Evolutionary conservation across 179 eudicot species (phyloP), one percentile per base, ranked within the genome.

Genomic region (Silene coronaria): DNA sequence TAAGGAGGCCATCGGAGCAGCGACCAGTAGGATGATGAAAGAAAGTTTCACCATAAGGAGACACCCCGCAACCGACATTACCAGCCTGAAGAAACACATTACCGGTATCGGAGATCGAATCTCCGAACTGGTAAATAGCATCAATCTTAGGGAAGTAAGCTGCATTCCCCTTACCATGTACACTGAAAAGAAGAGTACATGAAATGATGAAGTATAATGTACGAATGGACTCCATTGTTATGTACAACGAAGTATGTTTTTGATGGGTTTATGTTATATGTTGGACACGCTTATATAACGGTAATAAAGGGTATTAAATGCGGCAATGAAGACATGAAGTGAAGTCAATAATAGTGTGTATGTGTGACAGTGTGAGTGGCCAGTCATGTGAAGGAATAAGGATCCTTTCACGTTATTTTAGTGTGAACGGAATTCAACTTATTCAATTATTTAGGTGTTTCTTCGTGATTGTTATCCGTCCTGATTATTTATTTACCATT

Each of bases 121-220:
- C 78, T 51, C 78, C 78, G 45, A 76, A 76, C 10, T 76, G 78
- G 58, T 76, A 76, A 21, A 76, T 76, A 42, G 78, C 73, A 30
- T 42, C 60, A 17, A 67, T 32, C 4, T 53, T 2, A 0, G 66
- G 36, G 3, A 6, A 14, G 16, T 38, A 10, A 19, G 78, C 66
- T 0, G 6, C 48, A 53, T 53, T 53, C 21, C 58, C 11, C 58
- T 5, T 53, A 53, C 13, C 58, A 53, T 14, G 16, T 0, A 16
- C n/a, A 53, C 21, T 16, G 2, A 21, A 0, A 14, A 67, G 27
- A 2, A 70, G 59, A 70, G 61, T 51, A 17, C 57, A 51, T 0
- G 57, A 22, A 26, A 3, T 34, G 4, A 51, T 0, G 36, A 72
- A 2, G 6, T 12, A 30, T 30, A 71, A 8, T 58, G 30, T 72